phyloP scores from a whole-genome alignment of 2,329 filamentous ascomycete species.

The Ascochyta pisi region DNA sequence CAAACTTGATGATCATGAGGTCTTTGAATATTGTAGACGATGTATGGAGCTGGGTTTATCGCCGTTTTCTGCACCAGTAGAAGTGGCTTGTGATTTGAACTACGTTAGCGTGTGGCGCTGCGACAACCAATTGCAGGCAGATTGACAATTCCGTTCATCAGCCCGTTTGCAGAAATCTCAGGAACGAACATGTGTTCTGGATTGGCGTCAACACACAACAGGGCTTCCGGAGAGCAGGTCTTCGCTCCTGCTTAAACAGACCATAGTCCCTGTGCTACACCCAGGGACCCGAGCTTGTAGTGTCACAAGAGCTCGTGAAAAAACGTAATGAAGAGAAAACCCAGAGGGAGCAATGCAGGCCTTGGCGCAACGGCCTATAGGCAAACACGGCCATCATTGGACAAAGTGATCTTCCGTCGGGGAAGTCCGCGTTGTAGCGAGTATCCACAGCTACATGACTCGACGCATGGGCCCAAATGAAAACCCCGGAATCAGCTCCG shows the following conservation, averaged over 20 bases:
- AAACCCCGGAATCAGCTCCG: conserved; percentile 11
- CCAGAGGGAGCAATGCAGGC: not conserved
- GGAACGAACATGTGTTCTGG: too few species aligned
- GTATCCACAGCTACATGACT: conserved; percentile 15
- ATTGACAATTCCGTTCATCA: too few species aligned
- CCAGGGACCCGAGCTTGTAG: not conserved
- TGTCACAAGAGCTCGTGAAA: not conserved
- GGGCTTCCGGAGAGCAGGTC: not conserved
- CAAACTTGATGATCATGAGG: too few species aligned
- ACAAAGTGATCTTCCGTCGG: conserved; percentile 5
- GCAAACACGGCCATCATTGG: conserved; percentile 8
- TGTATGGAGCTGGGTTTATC: too few species aligned
- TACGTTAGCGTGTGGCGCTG: too few species aligned
- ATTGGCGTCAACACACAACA: not conserved
- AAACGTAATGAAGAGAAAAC: conserved; percentile 5
- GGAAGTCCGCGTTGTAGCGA: conserved; percentile 16
- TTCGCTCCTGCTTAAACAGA: not conserved
- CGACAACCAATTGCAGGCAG: too few species aligned
- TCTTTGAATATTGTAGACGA: too few species aligned
- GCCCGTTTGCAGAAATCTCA: too few species aligned
- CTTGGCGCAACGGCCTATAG: conserved; percentile 2
- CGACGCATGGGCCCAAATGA: conserved; percentile 7
- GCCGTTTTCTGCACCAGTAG: too few species aligned
- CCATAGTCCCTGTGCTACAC: not conserved
- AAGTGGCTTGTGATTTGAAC: too few species aligned